Evolutionary conservation across 371 early-diverging fungal genomes (phyloP).

Genomic region (Smittium culicis): DNA sequence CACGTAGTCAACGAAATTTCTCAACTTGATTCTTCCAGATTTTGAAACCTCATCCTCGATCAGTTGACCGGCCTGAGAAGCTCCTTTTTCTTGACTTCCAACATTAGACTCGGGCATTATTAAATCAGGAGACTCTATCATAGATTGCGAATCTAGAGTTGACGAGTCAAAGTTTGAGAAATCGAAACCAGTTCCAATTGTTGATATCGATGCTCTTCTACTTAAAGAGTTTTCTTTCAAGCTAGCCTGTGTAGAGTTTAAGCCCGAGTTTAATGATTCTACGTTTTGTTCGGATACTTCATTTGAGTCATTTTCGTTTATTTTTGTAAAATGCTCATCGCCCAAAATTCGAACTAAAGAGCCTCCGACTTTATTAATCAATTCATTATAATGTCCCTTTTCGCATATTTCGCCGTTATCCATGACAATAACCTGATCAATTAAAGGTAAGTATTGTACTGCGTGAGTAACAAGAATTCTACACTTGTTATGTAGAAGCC

Average conservation of each 20-base stretch:
- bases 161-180: not conserved
- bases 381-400: slow-evolving; percentile 46
- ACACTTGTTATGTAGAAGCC: slow-evolving; percentile 54
- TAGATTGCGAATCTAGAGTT: too few species aligned
- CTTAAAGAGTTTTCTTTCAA: not conserved
- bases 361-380: slow-evolving; percentile 47
- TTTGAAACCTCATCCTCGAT: slow-evolving; percentile 3
- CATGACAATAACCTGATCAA: slow-evolving; percentile 56
- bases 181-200: not conserved
- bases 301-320: slow-evolving; percentile 26
- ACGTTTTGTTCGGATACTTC: slow-evolving; percentile 19
- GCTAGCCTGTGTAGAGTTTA: slow-evolving; percentile 18
- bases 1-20: slow-evolving; percentile 57
- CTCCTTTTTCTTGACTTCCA: slow-evolving; percentile 12
- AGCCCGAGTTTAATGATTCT: slow-evolving; percentile 21
- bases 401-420: slow-evolving; percentile 61
- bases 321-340: slow-evolving; percentile 11
- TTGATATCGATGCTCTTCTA: slow-evolving; percentile 6
- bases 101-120: slow-evolving; percentile 11
- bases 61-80: slow-evolving; percentile 13
- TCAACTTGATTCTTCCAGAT: slow-evolving; percentile 38
- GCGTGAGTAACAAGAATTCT: slow-evolving; percentile 86
- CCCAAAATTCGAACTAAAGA: slow-evolving; percentile 25
- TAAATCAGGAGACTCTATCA: slow-evolving; percentile 8
- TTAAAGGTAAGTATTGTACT: slow-evolving; percentile 56